phyloP scores from a whole-genome alignment of 495 filamentous ascomycete genomes.

The Penicillium daleae region DNA sequence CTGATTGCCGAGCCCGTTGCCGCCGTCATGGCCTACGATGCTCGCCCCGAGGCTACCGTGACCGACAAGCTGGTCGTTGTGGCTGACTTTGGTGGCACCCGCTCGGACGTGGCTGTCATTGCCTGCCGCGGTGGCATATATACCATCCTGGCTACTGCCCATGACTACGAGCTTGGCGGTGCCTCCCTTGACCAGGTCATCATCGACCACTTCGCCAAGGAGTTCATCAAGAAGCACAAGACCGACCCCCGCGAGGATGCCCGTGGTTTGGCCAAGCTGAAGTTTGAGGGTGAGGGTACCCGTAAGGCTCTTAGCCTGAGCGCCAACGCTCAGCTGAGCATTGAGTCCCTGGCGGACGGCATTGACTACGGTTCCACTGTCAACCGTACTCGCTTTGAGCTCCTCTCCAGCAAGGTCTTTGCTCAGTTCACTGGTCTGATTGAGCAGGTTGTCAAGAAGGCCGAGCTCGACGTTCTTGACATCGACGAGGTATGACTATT shows the following conservation, averaged over 20 bases:
- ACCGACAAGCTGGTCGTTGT: conserved; percentile 90
- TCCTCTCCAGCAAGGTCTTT: conserved; percentile 82
- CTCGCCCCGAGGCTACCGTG: conserved; percentile 71
- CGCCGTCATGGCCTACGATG: conserved; percentile 89
- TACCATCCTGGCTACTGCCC: conserved; percentile 88
- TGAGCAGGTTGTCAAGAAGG: conserved; percentile 85
- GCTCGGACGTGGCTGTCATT: conserved; percentile 89
- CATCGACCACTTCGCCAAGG: conserved; percentile 96
- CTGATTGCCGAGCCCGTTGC: conserved; percentile 93
- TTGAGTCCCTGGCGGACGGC: conserved; percentile 85
- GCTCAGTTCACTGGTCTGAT: conserved; percentile 84
- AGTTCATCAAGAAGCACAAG: conserved; percentile 94
- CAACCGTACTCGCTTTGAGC: conserved; percentile 91
- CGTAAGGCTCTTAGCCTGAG: conserved; percentile 90
- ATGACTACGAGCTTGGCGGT: conserved; percentile 92
- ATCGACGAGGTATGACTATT: conserved; percentile 67
- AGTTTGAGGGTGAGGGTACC: conserved; percentile 84
- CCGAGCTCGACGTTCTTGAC: conserved; percentile 87
- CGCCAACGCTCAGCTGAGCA: conserved; percentile 82
- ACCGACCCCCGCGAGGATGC: conserved; percentile 81
- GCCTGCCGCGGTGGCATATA: conserved; percentile 94
- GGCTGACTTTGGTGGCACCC: conserved; percentile 89
- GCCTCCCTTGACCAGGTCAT: conserved; percentile 82
- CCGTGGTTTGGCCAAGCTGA: conserved; percentile 86
- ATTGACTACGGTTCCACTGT: conserved; percentile 89